Base-by-base conservation (phyloP, 2,329 filamentous ascomycete species). In the Bisporella sp. region DNA sequence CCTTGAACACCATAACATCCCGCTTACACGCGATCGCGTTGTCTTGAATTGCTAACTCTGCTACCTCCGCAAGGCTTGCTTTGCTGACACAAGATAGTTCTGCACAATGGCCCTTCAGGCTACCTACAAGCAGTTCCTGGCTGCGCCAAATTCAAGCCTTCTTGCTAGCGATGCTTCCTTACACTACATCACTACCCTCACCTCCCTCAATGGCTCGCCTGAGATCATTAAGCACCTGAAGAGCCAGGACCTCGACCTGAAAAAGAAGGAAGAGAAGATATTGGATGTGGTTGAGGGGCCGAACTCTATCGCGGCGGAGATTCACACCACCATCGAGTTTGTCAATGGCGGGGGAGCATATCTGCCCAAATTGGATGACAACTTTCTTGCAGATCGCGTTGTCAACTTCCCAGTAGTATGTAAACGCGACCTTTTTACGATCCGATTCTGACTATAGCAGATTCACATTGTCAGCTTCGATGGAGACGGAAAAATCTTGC, bases 171-270 rank as follows among this genome's bases (percentile, higher is more conserved):
- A 84, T 67, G 84, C 85, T 52, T 79, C 85, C 42, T 72, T 91
- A 59, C 83, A 92, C 74, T 99, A 97, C 74, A 85, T 97, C 68
- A 89, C 91, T 50, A 96, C 92, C 6, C 85, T 90, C 9, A 89
- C 84, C 33, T 81, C 81, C 57, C 75, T 95, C 65, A 75, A 77
- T 55, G 83, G 88, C 59, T 69, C 85, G 44, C 77, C 82, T 47
- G 81, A 88, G 44, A 89, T 99, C 67, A 74, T 92, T 70, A 90
- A 89, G 72, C 91, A 97, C 70, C 71, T 96, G 55, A 76, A 73
- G 62, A 76, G 77, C 37, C 79, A 90, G 66, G 76, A 79, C 61
- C 85, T 83, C 66, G 79, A 87, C 65, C 74, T 96, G 64, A 87
- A 84, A 69, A 95, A 89, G 76, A 91, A 88, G 71, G 82, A 84